Conservation (phyloP, 1,139 yeast genomes). For the Meyerozyma elateridarum region DNA sequence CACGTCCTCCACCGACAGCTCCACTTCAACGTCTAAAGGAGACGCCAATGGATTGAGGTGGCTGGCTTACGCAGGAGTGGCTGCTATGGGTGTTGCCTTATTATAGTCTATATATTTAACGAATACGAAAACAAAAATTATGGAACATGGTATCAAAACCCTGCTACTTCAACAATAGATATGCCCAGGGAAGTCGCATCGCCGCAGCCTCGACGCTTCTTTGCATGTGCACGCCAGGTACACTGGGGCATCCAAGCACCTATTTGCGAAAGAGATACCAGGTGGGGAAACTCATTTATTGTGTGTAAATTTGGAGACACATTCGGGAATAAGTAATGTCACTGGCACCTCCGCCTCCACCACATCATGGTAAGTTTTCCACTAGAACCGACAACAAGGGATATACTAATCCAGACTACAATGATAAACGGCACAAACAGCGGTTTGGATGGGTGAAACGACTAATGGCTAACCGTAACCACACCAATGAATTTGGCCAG, state of each 20-base stretch:
- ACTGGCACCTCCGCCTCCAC: no score
- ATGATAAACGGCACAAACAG: constrained; percentile 19
- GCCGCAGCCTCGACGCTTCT: no score
- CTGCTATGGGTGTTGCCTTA: constrained; percentile 1
- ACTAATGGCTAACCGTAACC: constrained; percentile 22
- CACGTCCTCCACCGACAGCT: constrained; percentile 1
- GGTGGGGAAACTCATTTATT: no score
- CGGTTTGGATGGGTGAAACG: constrained; percentile 46
- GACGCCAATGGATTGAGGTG: no score
- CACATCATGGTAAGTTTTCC: constrained; percentile 1
- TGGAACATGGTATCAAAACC: no score
- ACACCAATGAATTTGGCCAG: constrained; percentile 5
- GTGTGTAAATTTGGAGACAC: no score
- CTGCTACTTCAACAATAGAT: no score
- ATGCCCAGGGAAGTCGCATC: no score
- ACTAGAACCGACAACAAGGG: no score
- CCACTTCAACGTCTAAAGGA: no score
- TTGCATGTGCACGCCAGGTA: no score
- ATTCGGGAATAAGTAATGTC: not conserved
- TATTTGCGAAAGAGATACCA: not conserved
- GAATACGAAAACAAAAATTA: no score
- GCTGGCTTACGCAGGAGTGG: not conserved
- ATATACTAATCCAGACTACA: constrained; percentile 5
- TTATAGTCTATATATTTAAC: not conserved
- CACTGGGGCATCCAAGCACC: constrained; percentile 1